Percentiles rank a stretch among this genome's conserved stretches.
phyloP scores from a whole-genome alignment of 2,329 filamentous ascomycete genomes.

The Didymella segeticola region DNA sequence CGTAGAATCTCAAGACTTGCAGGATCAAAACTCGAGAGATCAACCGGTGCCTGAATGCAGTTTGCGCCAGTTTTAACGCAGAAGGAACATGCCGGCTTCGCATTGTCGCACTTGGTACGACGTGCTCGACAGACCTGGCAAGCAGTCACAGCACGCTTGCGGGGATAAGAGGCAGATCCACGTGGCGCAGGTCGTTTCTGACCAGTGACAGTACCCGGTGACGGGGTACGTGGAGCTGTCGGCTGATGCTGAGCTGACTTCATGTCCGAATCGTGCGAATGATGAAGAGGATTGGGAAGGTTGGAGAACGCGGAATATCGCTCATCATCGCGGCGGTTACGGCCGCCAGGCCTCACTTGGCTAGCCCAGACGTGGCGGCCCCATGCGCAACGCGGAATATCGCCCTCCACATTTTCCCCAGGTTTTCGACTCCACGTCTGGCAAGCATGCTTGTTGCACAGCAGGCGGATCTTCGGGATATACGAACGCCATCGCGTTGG shows the following conservation, averaged over 20 bases:
- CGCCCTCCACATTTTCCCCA: background rate
- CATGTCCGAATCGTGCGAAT: too few species aligned
- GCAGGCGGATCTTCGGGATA: background rate
- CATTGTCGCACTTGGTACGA: slow-evolving; percentile 24
- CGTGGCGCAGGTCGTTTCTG: slow-evolving; percentile 22
- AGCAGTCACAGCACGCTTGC: slow-evolving; percentile 22
- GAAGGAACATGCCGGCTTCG: slow-evolving; percentile 17
- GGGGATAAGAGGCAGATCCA: slow-evolving; percentile 19
- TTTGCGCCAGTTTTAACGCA: slow-evolving; percentile 15
- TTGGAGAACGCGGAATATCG: slow-evolving; percentile 1
- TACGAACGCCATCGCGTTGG: background rate
- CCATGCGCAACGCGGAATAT: slow-evolving; percentile 6
- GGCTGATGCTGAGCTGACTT: background rate
- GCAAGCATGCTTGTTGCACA: background rate
- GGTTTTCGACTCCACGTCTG: background rate
- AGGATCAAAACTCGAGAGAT: slow-evolving; percentile 21
- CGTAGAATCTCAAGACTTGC: slow-evolving; percentile 20
- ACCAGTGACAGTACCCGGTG: background rate
- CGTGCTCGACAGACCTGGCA: slow-evolving; percentile 21
- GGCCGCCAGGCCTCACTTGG: background rate
- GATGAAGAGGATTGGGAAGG: background rate
- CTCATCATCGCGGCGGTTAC: background rate
- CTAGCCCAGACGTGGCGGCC: background rate
- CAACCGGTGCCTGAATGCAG: slow-evolving; percentile 16
- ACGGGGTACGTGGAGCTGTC: background rate